phyloP scores from a whole-genome alignment of 441 rosid species.

The Kokia cookei region DNA sequence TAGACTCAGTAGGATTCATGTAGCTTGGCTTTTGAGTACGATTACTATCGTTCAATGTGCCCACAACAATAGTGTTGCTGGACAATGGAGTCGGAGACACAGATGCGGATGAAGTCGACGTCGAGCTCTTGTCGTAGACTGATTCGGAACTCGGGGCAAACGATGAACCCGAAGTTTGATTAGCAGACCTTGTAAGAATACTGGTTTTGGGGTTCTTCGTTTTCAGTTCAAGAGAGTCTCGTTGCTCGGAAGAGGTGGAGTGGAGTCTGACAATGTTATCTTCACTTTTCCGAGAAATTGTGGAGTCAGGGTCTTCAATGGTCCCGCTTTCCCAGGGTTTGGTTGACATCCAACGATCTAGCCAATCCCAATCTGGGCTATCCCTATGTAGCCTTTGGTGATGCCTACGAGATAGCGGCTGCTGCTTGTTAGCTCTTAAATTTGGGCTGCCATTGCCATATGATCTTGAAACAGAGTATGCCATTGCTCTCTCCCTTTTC shows the following conservation, averaged over 20 bases:
- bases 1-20: constrained; percentile 50
- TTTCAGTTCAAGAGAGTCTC: constrained; percentile 33
- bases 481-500: constrained; percentile 86
- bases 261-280: constrained; percentile 26
- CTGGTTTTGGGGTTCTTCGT: constrained; percentile 38
- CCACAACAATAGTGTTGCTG: constrained; percentile 17
- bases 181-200: constrained; percentile 30
- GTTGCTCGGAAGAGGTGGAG: constrained; percentile 22
- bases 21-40: constrained; percentile 36
- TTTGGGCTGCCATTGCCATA: constrained; percentile 57
- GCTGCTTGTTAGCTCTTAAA: constrained; percentile 36
- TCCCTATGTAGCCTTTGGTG: constrained; percentile 30
- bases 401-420: constrained; percentile 27
- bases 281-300: constrained; percentile 46
- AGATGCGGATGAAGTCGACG: constrained; percentile 5
- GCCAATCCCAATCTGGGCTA: constrained; percentile 54
- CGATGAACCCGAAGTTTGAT: constrained; percentile 26
- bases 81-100: constrained; percentile 25
- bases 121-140: neutral
- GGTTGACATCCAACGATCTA: constrained; percentile 70
- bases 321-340: constrained; percentile 65
- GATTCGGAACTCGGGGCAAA: constrained; percentile 39
- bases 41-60: constrained; percentile 16
- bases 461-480: constrained; percentile 41
- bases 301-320: neutral